Evolutionary conservation across 345 rosid genomes (phyloP).

Genomic region (Balakata baccata): DNA sequence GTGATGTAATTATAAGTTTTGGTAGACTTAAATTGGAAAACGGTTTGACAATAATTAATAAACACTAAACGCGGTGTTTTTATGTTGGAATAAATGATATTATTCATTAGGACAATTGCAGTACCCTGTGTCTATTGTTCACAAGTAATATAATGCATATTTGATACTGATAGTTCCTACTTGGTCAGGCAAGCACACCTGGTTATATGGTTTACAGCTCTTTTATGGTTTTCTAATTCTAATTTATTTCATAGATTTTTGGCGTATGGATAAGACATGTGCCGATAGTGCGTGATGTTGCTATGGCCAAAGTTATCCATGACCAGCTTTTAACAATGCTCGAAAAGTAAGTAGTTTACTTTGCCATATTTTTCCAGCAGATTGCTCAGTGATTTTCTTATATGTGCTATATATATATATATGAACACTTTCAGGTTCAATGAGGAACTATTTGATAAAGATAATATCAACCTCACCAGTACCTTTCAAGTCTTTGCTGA

Average conservation of each 20-base stretch:
- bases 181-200: not conserved
- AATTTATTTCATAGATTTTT: conserved; percentile 4
- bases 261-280: not conserved
- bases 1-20: not conserved
- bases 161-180: no score
- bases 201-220: not conserved
- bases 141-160: no score
- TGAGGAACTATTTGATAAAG: not conserved
- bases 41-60: no score
- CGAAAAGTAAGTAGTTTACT: not conserved
- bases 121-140: no score
- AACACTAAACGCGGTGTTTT: no score
- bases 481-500: not conserved
- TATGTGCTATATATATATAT: no score
- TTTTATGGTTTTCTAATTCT: not conserved
- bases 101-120: no score
- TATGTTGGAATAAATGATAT: no score
- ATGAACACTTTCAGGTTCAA: not conserved
- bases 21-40: no score
- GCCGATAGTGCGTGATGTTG: not conserved
- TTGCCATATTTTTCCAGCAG: not conserved
- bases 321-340: not conserved
- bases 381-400: not conserved
- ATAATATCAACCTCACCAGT: not conserved
- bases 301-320: not conserved